Evolutionary conservation across 1,284 basidiomycete species (phyloP), one percentile per base, ranked within the genome.

Genomic region (Takashimella tepidaria): DNA sequence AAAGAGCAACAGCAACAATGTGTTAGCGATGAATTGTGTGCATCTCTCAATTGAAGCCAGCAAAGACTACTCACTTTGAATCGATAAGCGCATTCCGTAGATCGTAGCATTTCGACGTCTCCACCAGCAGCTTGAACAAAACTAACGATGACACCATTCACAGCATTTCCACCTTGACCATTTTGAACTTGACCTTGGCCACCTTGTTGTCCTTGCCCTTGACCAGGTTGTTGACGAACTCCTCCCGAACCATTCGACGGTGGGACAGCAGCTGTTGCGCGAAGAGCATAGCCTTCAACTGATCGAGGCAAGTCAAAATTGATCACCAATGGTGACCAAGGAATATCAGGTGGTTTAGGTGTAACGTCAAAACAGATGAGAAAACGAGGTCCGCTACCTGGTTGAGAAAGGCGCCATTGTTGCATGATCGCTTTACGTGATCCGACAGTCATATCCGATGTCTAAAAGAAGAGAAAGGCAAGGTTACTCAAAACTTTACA

Each of bases 1-100:
- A 41, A 44, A 42, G 26, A 21, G 16, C 8, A 31, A 16, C 8
- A 21, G 45, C 31, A 42, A 42, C 25, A 24, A 13, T 31, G 3
- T 24, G 26, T 13, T 44, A 11, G 2, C 19, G 24, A 10, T 16
- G 40, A 43, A 5, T 40, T 19, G 26, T 5, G 22, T 19, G 5
- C 23, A 43, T 22, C 1, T 19, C 13, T 24, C n/a, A 31, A 19
- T 27, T 31, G 27, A 41, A n/a, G 11, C 5, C 16, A n/a, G 10
- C 11, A 3, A 19, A n/a, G 3, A n/a, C 22, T 10, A 65, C 72
- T 50, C 55, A 74, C 74, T 60, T 77, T 77, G 69, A 77, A 92
- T 83, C 92, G 89, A 81, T 92, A 93, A 77, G 91, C 92, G 81
- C 92, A 95, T 79, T 97, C 92, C 79, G 96, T 93, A 63, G 89